phyloP scores from a whole-genome alignment of 176 grass and related monocot genomes.

The Cenchrus fungigraminus region DNA sequence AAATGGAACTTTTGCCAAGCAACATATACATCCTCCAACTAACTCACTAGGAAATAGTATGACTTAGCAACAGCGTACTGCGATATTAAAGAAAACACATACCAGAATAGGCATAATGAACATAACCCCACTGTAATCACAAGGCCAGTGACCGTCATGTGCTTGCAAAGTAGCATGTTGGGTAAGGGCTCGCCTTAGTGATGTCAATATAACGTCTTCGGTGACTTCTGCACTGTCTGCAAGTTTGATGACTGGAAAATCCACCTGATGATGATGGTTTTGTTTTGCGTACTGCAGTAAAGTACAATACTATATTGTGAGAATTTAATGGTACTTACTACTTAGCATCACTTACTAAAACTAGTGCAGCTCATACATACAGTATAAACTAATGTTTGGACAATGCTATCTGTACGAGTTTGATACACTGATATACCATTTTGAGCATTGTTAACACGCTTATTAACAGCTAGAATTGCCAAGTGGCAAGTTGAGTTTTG shows the following conservation, averaged over 20 bases:
- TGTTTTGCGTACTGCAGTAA: background rate
- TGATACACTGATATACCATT: too few species aligned
- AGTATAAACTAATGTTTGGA: too few species aligned
- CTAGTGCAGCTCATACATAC: background rate
- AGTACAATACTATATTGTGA: background rate
- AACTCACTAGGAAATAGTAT: too few species aligned
- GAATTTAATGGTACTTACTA: background rate
- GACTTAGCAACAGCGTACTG: too few species aligned
- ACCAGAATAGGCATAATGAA: slow-evolving; percentile 9
- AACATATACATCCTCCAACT: too few species aligned
- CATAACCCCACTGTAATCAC: background rate
- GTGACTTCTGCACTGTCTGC: background rate
- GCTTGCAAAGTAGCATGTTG: slow-evolving; percentile 4
- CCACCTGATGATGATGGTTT: background rate
- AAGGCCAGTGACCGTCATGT: slow-evolving; percentile 11
- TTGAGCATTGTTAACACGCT: too few species aligned
- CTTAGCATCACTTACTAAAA: background rate
- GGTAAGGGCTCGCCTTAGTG: background rate
- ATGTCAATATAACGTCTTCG: background rate
- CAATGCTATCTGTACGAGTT: too few species aligned
- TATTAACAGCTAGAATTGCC: too few species aligned
- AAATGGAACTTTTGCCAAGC: too few species aligned
- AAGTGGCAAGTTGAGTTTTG: background rate
- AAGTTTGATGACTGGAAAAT: background rate
- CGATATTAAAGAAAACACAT: background rate